Evolutionary conservation across 2,329 filamentous ascomycete genomes (phyloP), one percentile per base, ranked within the genome.

Genomic region (Xylariaceae sp.): DNA sequence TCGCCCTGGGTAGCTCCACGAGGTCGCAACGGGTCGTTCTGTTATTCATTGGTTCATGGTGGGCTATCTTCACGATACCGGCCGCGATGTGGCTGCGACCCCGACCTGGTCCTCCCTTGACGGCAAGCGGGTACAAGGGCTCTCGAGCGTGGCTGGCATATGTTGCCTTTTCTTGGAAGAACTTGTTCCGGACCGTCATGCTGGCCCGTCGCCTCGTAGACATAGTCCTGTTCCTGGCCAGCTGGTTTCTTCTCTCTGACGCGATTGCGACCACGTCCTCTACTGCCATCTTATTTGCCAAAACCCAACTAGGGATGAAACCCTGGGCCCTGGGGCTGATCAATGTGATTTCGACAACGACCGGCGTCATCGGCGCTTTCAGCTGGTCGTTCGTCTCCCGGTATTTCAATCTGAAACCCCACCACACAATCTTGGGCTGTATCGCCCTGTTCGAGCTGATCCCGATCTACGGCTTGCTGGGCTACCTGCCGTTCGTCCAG

Each of bases 181-280:
- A 87, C 3, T 73, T 98, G 1, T 89, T 82, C 48, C 81, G 81
- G 42, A 97, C 92, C 0, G 67, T 89, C 9, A 74, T 79, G 51
- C 76, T 88, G 31, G 89, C 90, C 3, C 72, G 83, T 11, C 74
- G 76, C 9, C 71, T 90, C 5, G 67, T 79, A 35, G 86, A 92
- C 52, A 81, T 90, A 18, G 67, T 85, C 18, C 68, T 90, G 5
- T 92, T 92, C 59, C 74, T 98, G 4, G 78, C 75, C 3, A 88
- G 87, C 5, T 98, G 92, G 92, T 96, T 98, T 59, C 73, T 98
- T 19, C 74, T 98, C 2, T 94, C 86, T 5, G 92, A 98, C 55
- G 88, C 86, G 29, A 88, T 97, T 47, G 92, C 92, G 6, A 97
- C 92, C 0, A 90, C 94, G 1, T 92, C 86, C 23, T 90, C 88